phyloP scores from a whole-genome alignment of 75 land plant genomes.

The Selaginella moellendorffii region DNA sequence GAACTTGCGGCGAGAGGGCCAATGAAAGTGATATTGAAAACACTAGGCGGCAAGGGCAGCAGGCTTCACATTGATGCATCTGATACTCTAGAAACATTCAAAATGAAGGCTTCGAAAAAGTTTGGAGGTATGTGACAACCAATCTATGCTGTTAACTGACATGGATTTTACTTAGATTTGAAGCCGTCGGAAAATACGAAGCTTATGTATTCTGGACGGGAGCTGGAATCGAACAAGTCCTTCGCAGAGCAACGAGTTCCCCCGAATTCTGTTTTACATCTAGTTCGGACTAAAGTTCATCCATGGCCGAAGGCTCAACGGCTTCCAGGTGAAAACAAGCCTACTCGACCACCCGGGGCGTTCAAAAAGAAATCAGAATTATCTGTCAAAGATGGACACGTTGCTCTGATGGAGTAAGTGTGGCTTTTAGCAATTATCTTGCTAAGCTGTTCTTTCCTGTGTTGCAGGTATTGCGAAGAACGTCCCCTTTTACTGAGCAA shows the following conservation, averaged over 20 bases:
- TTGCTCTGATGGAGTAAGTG: constrained; percentile 92
- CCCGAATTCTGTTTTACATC: constrained; percentile 89
- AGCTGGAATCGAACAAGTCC: constrained; percentile 54
- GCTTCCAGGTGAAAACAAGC: constrained; percentile 78
- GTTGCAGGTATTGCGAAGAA: constrained; percentile 85
- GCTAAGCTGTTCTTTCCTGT: background rate
- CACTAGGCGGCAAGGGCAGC: constrained; percentile 79
- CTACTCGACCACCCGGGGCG: constrained; percentile 92
- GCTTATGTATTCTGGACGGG: constrained; percentile 59
- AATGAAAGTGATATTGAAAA: constrained; percentile 77
- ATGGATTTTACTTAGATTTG: constrained; percentile 52
- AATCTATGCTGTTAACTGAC: too few relatives aligned
- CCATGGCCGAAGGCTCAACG: constrained; percentile 81
- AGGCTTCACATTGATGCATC: constrained; percentile 80
- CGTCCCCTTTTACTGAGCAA: constrained; percentile 83
- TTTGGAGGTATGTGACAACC: constrained; percentile 60
- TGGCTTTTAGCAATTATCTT: background rate
- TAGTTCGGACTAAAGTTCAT: constrained; percentile 73
- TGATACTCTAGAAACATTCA: constrained; percentile 57
- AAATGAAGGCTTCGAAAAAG: constrained; percentile 72
- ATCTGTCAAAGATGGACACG: constrained; percentile 92
- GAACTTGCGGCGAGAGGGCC: constrained; percentile 52
- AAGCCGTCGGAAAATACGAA: constrained; percentile 66
- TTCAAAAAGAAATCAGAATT: constrained; percentile 97
- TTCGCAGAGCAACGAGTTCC: constrained; percentile 67